Conservation (phyloP, 805 yeast species). For the Wickerhamiella dianesei region DNA sequence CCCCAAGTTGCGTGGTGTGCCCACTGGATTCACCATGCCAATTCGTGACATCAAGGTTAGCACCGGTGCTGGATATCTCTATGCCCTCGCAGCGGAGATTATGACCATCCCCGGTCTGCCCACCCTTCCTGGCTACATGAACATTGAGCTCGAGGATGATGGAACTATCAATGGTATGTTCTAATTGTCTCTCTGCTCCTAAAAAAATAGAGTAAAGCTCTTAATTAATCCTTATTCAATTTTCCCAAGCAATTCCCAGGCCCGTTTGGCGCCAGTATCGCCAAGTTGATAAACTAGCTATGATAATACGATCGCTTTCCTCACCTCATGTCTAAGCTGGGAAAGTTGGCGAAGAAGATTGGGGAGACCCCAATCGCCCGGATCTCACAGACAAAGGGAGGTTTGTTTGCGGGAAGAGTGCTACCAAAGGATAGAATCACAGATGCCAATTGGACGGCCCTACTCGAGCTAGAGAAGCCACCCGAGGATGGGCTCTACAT, state of each 20-base stretch:
- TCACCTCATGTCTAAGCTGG: background rate
- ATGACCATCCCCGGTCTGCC: conserved; percentile 97
- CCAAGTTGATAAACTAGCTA: too few species aligned
- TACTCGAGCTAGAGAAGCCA: conserved; percentile 16
- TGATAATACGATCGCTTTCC: background rate
- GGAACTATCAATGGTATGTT: conserved; percentile 92
- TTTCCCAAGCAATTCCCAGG: too few species aligned
- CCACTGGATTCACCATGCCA: conserved; percentile 85
- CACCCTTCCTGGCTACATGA: conserved; percentile 92
- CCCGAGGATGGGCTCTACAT: conserved; percentile 18
- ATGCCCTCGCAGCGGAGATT: conserved; percentile 92
- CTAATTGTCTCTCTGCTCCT: conserved; percentile 30
- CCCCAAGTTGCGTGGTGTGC: conserved; percentile 86
- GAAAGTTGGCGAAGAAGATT: conserved; percentile 7
- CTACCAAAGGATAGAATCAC: conserved; percentile 13
- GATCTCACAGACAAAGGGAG: conserved; percentile 12
- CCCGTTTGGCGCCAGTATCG: too few species aligned
- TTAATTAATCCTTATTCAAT: too few species aligned
- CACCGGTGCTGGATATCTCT: conserved; percentile 92
- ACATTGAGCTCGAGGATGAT: conserved; percentile 81
- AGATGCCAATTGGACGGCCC: conserved; percentile 14
- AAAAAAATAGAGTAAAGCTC: too few species aligned
- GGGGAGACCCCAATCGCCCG: conserved; percentile 12
- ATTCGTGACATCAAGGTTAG: conserved; percentile 89
- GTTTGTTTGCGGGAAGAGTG: conserved; percentile 15